Conservation (phyloP, 2,329 filamentous ascomycete genomes). For the Diaporthe sp. region DNA sequence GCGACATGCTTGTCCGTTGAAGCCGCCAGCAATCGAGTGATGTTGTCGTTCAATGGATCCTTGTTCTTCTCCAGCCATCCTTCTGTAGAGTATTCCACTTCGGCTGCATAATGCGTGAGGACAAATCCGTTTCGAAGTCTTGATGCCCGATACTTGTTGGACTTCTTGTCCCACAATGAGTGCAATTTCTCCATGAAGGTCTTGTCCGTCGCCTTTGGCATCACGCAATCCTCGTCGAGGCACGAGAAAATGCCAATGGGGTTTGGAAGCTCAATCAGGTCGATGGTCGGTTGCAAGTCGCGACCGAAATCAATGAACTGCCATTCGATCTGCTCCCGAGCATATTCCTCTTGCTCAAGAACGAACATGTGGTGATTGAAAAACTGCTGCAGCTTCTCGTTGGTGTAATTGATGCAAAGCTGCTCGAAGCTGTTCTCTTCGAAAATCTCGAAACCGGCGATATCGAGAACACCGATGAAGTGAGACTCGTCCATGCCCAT, state of each 20-base stretch:
- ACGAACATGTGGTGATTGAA: slow-evolving; percentile 99
- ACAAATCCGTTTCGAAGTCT: slow-evolving; percentile 93
- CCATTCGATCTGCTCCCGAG: slow-evolving; percentile 98
- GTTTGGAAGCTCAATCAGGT: slow-evolving; percentile 95
- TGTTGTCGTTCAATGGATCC: slow-evolving; percentile 96
- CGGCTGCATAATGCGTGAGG: slow-evolving; percentile 96
- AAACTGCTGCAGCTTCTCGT: slow-evolving; percentile 98
- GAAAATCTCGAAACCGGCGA: slow-evolving; percentile 99
- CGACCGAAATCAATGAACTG: slow-evolving; percentile 99
- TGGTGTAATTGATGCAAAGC: slow-evolving; percentile 99
- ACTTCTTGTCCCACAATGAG: slow-evolving; percentile 95
- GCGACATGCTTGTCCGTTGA: slow-evolving; percentile 89
- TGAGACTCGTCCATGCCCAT: slow-evolving; percentile 88
- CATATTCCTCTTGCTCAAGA: slow-evolving; percentile 97
- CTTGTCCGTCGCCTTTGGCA: slow-evolving; percentile 98
- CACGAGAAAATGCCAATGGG: slow-evolving; percentile 99
- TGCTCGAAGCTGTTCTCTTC: slow-evolving; percentile 99
- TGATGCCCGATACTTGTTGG: slow-evolving; percentile 90
- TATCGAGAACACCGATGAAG: slow-evolving; percentile 98
- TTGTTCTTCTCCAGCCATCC: slow-evolving; percentile 99
- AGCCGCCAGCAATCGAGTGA: slow-evolving; percentile 86
- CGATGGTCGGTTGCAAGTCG: slow-evolving; percentile 96
- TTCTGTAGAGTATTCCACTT: slow-evolving; percentile 96
- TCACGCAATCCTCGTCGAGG: slow-evolving; percentile 96
- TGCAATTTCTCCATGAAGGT: slow-evolving; percentile 99